A percentile compares a stretch with the other conserved stretches of the same genome.
phyloP scores from a whole-genome alignment of 2,329 filamentous ascomycete genomes.

The Cladobotryum protrusum region DNA sequence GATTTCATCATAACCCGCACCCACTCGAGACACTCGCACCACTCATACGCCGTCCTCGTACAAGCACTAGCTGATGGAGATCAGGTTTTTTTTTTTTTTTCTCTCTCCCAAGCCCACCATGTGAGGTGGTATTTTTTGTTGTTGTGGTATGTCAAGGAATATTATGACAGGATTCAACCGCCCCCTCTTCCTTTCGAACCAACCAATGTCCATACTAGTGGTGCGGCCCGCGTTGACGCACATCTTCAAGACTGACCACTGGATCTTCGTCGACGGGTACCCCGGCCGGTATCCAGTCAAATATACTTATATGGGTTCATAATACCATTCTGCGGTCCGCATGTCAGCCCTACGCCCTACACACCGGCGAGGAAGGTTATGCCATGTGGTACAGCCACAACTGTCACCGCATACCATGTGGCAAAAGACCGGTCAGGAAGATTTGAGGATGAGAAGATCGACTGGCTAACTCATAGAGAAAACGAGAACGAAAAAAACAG shows the following conservation, averaged over 20 bases:
- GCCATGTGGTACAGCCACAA: background rate
- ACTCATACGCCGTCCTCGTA: no score
- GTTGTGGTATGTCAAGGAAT: no score
- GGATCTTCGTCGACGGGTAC: no score
- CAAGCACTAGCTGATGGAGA: no score
- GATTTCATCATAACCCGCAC: no score
- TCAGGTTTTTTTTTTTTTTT: no score
- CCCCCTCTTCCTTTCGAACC: no score
- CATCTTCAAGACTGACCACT: background rate
- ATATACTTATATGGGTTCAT: constrained; percentile 99
- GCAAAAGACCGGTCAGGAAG: background rate
- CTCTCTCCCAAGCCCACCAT: no score
- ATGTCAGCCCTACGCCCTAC: constrained; percentile 20
- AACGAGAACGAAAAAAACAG: constrained; percentile 8
- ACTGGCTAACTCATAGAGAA: background rate
- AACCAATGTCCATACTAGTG: background rate
- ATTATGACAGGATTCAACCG: no score
- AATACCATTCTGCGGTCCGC: constrained; percentile 69
- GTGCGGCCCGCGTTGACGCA: background rate
- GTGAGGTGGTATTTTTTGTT: no score
- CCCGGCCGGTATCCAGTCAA: constrained; percentile 22
- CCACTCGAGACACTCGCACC: no score
- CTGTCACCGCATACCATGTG: background rate
- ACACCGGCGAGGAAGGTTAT: background rate
- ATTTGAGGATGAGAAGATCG: background rate